phyloP scores from a whole-genome alignment of 2,329 filamentous ascomycete species.

The Sporothrix euskadiensis region DNA sequence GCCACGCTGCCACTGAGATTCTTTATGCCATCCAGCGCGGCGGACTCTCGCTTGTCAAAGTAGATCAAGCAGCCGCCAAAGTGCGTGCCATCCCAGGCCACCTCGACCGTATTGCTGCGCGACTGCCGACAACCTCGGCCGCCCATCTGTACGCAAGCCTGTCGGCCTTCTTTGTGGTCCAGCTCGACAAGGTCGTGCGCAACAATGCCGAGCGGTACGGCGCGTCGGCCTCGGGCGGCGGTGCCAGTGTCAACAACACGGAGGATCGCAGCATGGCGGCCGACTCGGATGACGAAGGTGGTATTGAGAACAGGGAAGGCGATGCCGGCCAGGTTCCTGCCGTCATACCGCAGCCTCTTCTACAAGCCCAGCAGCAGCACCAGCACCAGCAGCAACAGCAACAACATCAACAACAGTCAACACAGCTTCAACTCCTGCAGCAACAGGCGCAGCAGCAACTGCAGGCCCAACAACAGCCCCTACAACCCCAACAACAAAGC shows the following conservation, averaged over 20 bases:
- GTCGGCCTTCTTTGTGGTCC: slow-evolving; percentile 30
- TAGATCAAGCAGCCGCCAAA: slow-evolving; percentile 30
- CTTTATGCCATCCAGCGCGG: slow-evolving; percentile 31
- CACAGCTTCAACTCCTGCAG: neutral
- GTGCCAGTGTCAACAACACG: neutral
- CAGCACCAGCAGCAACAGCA: neutral
- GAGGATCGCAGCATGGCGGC: neutral
- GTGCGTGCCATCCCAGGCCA: slow-evolving; percentile 31
- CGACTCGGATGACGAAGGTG: neutral
- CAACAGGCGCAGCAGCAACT: neutral
- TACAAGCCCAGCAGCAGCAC: neutral
- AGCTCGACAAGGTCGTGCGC: slow-evolving; percentile 32
- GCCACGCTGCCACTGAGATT: slow-evolving; percentile 36
- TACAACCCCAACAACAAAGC: slow-evolving; percentile 2
- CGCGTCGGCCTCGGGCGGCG: neutral
- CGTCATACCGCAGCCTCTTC: neutral
- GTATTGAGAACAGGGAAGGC: neutral
- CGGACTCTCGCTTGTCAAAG: slow-evolving; percentile 25
- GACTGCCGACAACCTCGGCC: slow-evolving; percentile 30
- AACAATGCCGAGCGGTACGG: slow-evolving; percentile 27
- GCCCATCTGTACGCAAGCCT: slow-evolving; percentile 32
- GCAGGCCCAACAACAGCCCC: neutral
- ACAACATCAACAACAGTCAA: no score
- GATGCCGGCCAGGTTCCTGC: neutral
- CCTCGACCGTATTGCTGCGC: slow-evolving; percentile 31